A percentile compares a stretch with the other conserved stretches of the same genome.
Conservation (phyloP, 148 eudicot species). For the Amaranthus hypochondriacus region DNA sequence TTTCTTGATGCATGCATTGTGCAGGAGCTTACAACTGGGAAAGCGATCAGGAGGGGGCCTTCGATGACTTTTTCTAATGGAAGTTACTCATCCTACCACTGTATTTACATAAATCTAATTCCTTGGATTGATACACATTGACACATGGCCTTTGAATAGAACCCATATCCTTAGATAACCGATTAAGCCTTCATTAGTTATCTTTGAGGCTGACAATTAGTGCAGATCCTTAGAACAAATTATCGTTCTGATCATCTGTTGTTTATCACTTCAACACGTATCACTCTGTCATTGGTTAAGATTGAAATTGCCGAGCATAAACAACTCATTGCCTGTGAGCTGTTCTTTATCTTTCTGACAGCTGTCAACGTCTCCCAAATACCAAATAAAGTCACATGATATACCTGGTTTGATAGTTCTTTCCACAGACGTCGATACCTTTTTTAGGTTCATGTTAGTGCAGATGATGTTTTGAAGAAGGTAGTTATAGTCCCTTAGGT, state of each 20-base stretch:
- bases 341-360: slow-evolving; percentile 5
- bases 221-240: slow-evolving; percentile 14
- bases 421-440: slow-evolving; percentile 4
- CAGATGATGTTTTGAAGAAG: neutral
- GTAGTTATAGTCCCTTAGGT: slow-evolving; percentile 11
- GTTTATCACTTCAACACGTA: slow-evolving; percentile 5
- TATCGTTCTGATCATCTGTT: neutral
- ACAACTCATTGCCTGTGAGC: slow-evolving; percentile 10
- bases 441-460: neutral
- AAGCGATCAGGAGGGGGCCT: slow-evolving; percentile 95
- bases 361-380: neutral
- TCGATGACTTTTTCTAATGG: slow-evolving; percentile 95
- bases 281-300: slow-evolving; percentile 3
- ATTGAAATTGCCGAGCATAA: neutral
- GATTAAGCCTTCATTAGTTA: slow-evolving; percentile 19
- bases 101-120: slow-evolving; percentile 20
- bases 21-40: slow-evolving; percentile 92
- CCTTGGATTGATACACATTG: slow-evolving; percentile 16
- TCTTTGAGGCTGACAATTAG: slow-evolving; percentile 13
- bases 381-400: neutral
- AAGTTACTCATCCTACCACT: slow-evolving; percentile 44
- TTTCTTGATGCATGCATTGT: slow-evolving; percentile 72
- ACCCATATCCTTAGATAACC: slow-evolving; percentile 21
- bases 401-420: neutral
- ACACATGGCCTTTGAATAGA: slow-evolving; percentile 22